Base-by-base conservation (phyloP, 1,139 yeast species). In the Meyerozyma elateridarum region DNA sequence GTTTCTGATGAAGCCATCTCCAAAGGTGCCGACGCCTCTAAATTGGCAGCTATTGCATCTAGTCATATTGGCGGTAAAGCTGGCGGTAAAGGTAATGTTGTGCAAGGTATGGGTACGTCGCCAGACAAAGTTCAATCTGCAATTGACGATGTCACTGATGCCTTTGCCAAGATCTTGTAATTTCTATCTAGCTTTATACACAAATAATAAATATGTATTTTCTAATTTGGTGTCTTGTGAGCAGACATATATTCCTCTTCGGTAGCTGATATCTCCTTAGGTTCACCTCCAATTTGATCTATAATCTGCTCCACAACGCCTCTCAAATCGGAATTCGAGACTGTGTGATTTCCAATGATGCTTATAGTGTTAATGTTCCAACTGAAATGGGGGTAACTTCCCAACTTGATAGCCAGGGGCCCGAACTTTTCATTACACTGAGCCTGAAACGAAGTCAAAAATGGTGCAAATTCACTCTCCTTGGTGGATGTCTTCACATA, bases 61-160 rank as follows among this genome's bases (percentile, higher is more conserved):
- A 62, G 66, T 34, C 69, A 72, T 49, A 78, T 93, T 48, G 99
- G 98, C 44, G 99, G 99, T 59, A 85, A 84, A 59, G 94, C 96
- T 38, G 99, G 99, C 62, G 99, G 99, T 58, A 91, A 87, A 63
- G 97, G 96, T 40, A 85, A 88, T 47, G 79, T 89, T 38, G 87
- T 88, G 45, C 98, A 91, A 67, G 99, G 99, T 59, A 83, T 88
- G 79, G 98, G 98, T 50, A 87, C 81, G 48, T 84, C 85, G 40
- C 73, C 79, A 25, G 70, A 64, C 27, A 85, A 85, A 43, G 70
- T 88, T 36, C 69, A 68, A 28, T 73, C 69, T 26, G 99, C 98
- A 19, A 67, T 89, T 42, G 74, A 70, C 25, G 87, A 79, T 45
- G 74, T 89, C 34, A 70, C 70, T 41, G 64, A 70, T 45, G 54